Conservation (phyloP, 202 grass and related monocot genomes). For the Zizania palustris region DNA sequence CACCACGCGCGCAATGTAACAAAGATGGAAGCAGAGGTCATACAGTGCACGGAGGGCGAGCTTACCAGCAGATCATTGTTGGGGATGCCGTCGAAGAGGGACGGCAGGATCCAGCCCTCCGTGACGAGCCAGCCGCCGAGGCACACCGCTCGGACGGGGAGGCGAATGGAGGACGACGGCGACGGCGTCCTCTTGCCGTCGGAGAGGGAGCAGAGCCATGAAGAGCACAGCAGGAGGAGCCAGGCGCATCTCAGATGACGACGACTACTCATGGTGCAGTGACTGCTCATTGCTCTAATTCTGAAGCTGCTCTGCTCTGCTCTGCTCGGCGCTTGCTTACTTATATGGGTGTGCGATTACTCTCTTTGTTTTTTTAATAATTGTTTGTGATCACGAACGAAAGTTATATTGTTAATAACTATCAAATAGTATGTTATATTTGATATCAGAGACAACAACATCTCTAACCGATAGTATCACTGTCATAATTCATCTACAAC, state of each 20-base stretch:
- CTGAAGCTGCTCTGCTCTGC: neutral
- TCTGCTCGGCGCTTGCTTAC: too few relatives aligned
- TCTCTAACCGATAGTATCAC: too few relatives aligned
- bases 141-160: conserved; percentile 61
- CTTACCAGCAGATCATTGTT: conserved; percentile 81
- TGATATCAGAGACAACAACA: too few relatives aligned
- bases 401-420: too few relatives aligned
- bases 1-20: neutral
- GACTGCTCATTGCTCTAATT: neutral
- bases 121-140: conserved; percentile 86
- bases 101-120: conserved; percentile 78
- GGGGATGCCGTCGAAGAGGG: conserved; percentile 81
- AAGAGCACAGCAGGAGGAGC: conserved; percentile 11
- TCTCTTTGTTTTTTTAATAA: too few relatives aligned
- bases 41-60: too few relatives aligned
- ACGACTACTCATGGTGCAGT: neutral
- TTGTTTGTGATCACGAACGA: too few relatives aligned
- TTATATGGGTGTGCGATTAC: neutral
- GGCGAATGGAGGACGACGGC: neutral
- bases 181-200: conserved; percentile 10
- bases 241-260: neutral
- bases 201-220: conserved; percentile 15
- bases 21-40: neutral
- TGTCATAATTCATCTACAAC: too few relatives aligned
- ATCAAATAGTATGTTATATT: too few relatives aligned